Percentiles rank a stretch among this genome's conserved stretches.
phyloP scores from a whole-genome alignment of 257 asterid species.

The Echites panduratus region DNA sequence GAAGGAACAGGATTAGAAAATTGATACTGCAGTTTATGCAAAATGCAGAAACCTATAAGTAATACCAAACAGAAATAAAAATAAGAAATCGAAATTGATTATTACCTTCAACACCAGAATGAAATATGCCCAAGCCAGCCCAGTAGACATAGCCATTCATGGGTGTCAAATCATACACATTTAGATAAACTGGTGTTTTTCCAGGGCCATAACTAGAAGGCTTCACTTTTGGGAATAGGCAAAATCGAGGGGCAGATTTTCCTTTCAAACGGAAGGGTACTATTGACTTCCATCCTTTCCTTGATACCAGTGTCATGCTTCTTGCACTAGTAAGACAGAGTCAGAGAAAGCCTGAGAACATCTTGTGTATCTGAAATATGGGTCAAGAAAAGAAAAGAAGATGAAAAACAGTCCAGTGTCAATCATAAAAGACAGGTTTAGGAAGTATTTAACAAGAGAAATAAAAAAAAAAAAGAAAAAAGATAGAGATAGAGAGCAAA shows the following conservation, averaged over 20 bases:
- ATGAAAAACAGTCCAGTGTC: neutral
- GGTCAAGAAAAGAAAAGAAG: constrained; percentile 2
- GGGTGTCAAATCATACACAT: constrained; percentile 88
- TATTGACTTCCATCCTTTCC: constrained; percentile 71
- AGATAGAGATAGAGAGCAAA: neutral
- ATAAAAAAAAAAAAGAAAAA: neutral
- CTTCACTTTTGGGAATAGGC: constrained; percentile 78
- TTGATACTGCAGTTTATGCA: neutral
- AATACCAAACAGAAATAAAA: constrained; percentile 4
- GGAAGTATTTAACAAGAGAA: neutral
- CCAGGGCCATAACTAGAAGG: constrained; percentile 49
- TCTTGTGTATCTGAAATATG: constrained; percentile 39
- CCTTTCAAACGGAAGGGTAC: constrained; percentile 52
- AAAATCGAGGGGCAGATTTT: constrained; percentile 62
- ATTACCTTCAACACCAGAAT: constrained; percentile 93
- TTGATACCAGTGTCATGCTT: constrained; percentile 62
- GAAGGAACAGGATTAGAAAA: neutral
- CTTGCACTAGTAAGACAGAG: constrained; percentile 22
- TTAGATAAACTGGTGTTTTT: constrained; percentile 67
- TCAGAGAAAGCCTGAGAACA: constrained; percentile 30
- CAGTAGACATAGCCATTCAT: constrained; percentile 83
- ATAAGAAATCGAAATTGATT: neutral
- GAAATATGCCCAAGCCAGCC: constrained; percentile 97
- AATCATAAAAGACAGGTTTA: neutral
- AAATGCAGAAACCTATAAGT: neutral